A percentile compares a stretch with the other conserved stretches of the same genome.
phyloP scores from a whole-genome alignment of 371 early-diverging fungal species.

The Mortierella sp. region DNA sequence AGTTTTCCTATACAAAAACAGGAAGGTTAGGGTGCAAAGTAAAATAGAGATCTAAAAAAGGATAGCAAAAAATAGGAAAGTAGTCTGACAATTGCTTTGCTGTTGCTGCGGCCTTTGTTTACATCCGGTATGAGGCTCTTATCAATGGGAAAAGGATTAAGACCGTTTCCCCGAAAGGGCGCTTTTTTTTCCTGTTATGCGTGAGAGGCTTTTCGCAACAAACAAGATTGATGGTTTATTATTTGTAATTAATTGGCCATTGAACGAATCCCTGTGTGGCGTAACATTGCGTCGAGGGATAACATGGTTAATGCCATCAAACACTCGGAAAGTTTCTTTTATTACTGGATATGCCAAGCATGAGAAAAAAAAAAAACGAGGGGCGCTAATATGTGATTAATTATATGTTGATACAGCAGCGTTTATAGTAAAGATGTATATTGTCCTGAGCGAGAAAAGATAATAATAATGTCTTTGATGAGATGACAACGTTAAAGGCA shows the following conservation, averaged over 20 bases:
- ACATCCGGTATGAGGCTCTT: not conserved
- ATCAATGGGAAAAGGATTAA: not conserved
- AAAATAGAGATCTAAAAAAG: not conserved
- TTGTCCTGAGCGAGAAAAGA: not conserved
- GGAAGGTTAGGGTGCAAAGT: not conserved
- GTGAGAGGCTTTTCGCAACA: not conserved
- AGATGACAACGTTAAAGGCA: not conserved
- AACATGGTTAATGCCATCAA: too few relatives aligned
- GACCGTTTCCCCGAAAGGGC: slow-evolving; percentile 29
- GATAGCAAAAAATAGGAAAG: not conserved
- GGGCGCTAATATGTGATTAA: not conserved
- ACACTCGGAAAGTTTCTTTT: too few relatives aligned
- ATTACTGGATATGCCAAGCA: too few relatives aligned
- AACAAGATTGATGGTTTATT: too few relatives aligned
- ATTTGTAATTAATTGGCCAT: not conserved
- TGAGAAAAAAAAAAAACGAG: too few relatives aligned
- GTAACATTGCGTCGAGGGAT: too few relatives aligned
- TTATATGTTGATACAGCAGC: not conserved
- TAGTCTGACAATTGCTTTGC: not conserved
- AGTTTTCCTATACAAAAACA: not conserved
- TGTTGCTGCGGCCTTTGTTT: slow-evolving; percentile 11
- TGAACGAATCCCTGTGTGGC: too few relatives aligned
- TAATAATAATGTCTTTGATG: not conserved
- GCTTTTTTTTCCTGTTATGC: not conserved
- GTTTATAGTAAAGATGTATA: too few relatives aligned